Conservation (phyloP, 306 rosid genomes). For the Spatholobus suberectus region DNA sequence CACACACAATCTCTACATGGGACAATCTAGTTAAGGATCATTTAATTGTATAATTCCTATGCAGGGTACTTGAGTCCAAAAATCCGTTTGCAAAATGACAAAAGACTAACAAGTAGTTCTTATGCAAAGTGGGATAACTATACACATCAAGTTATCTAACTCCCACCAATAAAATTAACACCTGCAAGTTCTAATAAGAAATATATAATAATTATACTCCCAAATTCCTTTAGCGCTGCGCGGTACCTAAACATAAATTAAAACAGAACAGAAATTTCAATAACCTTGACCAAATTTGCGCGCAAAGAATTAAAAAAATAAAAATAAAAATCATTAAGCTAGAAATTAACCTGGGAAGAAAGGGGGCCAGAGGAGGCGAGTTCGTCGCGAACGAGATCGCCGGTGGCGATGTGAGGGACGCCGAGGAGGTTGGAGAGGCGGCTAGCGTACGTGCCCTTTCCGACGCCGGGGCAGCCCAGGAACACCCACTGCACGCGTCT, state of each 20-base stretch:
- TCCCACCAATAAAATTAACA: slow-evolving; percentile 8
- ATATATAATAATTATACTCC: not conserved
- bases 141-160: not conserved
- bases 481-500: slow-evolving; percentile 86
- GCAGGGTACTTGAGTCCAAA: slow-evolving; percentile 29
- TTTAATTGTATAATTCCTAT: not conserved
- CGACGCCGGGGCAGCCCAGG: slow-evolving; percentile 93
- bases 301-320: not conserved
- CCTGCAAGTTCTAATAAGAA: not conserved
- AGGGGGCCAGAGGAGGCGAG: slow-evolving; percentile 83
- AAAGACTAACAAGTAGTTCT: slow-evolving; percentile 20
- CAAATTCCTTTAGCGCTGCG: not conserved
- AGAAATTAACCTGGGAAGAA: slow-evolving; percentile 52
- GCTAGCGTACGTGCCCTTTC: slow-evolving; percentile 91
- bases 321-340: not conserved
- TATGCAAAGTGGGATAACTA: not conserved
- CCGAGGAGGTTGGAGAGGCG: slow-evolving; percentile 84
- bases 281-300: not conserved
- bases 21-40: not conserved
- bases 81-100: slow-evolving; percentile 30
- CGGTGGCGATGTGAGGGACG: slow-evolving; percentile 90
- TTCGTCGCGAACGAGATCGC: slow-evolving; percentile 94
- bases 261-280: not conserved
- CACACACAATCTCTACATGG: too few species aligned
- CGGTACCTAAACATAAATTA: too few species aligned